A percentile compares a stretch with the other conserved stretches of the same genome.
phyloP scores from a whole-genome alignment of 352 stramenopile genomes.

The Globisporangium canariense region DNA sequence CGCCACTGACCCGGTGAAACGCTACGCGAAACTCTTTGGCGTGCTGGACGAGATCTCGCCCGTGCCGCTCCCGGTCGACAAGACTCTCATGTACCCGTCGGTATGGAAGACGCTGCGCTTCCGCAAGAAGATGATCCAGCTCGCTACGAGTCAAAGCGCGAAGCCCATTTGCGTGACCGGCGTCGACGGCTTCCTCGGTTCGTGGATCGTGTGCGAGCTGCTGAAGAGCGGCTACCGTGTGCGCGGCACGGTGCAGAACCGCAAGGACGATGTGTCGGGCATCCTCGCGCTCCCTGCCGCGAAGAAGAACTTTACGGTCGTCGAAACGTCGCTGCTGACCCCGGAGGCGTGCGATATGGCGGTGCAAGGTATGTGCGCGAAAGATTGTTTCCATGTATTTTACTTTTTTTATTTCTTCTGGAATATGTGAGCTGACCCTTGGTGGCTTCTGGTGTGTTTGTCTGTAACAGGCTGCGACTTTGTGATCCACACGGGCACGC shows the following conservation, averaged over 20 bases:
- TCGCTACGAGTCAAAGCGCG: slow-evolving; percentile 65
- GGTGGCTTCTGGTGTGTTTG: background rate
- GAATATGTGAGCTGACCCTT: background rate
- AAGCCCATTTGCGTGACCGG: slow-evolving; percentile 87
- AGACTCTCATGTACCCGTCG: slow-evolving; percentile 55
- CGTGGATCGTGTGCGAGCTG: slow-evolving; percentile 84
- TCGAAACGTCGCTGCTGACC: slow-evolving; percentile 85
- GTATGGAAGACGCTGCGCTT: slow-evolving; percentile 84
- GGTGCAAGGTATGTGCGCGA: slow-evolving; percentile 45
- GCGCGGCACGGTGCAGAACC: slow-evolving; percentile 83
- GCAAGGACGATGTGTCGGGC: slow-evolving; percentile 81
- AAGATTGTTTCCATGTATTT: slow-evolving; percentile 7
- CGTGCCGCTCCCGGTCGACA: slow-evolving; percentile 8
- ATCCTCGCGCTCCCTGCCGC: slow-evolving; percentile 66
- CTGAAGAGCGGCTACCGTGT: slow-evolving; percentile 76
- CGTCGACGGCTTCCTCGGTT: slow-evolving; percentile 81
- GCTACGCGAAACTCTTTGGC: slow-evolving; percentile 20
- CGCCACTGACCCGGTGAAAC: slow-evolving; percentile 12
- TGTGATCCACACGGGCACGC: slow-evolving; percentile 87
- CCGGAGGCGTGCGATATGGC: slow-evolving; percentile 84
- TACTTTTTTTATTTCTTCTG: slow-evolving; percentile 1
- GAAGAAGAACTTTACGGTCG: slow-evolving; percentile 79
- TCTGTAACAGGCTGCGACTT: slow-evolving; percentile 57
- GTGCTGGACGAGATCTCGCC: slow-evolving; percentile 17
- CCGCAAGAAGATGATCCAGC: slow-evolving; percentile 77